These are phyloP conservation scores for Cadophora sp. DNA, from an alignment of 2,329 filamentous ascomycete species.

Conservation along the genomic window DNA sequence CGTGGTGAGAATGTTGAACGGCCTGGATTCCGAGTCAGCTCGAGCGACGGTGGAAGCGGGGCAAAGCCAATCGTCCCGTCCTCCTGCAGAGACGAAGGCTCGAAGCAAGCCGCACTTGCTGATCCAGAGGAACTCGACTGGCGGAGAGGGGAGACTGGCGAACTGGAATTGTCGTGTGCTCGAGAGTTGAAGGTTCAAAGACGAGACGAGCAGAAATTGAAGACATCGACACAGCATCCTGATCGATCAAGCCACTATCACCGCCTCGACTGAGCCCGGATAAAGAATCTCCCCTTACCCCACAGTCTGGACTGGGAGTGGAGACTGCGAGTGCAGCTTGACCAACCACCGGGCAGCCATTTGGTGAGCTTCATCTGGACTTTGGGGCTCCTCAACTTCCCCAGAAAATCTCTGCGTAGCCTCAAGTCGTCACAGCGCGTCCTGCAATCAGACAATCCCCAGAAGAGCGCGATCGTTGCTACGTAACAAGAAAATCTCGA, in stretches of 20 bases:
- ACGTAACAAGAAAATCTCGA: background rate
- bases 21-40: constrained; percentile 2
- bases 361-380: constrained; percentile 3
- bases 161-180: background rate
- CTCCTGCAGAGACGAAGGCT: background rate
- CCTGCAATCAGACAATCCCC: background rate
- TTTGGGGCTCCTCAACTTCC: constrained; percentile 15
- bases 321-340: background rate
- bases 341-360: constrained; percentile 4
- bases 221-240: background rate
- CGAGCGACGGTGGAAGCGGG: background rate
- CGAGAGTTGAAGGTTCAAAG: background rate
- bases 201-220: constrained; percentile 8
- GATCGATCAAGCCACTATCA: constrained; percentile 6
- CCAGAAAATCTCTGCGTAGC: constrained; percentile 15
- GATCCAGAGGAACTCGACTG: background rate
- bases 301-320: background rate
- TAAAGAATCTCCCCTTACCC: constrained; percentile 7
- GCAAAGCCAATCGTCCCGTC: background rate
- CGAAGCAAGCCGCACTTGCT: constrained; percentile 16
- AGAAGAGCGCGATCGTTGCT: background rate
- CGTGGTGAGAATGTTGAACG: background rate
- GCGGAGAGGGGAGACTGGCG: background rate
- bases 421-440: constrained; percentile 16
- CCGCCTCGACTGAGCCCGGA: background rate